Evolutionary conservation across 768 basidiomycete genomes (phyloP).

Genomic region (Suillus tomentosus): DNA sequence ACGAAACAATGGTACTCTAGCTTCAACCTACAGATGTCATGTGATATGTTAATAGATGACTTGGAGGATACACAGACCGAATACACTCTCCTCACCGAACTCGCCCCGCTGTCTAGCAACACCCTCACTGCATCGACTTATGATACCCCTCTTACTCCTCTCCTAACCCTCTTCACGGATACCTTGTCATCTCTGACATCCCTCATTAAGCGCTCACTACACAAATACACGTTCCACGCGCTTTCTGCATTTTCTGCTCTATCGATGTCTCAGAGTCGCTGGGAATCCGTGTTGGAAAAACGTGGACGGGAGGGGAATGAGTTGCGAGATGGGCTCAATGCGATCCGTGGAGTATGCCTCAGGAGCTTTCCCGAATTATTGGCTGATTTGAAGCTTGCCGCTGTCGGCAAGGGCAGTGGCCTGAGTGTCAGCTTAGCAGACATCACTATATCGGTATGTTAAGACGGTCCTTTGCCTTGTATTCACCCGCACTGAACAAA

Average conservation of each 20-base stretch:
- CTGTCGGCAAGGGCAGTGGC: slow-evolving; percentile 49
- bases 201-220: slow-evolving; percentile 75
- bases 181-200: slow-evolving; percentile 62
- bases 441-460: slow-evolving; percentile 51
- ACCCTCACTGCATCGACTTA: slow-evolving; percentile 59
- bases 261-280: slow-evolving; percentile 55
- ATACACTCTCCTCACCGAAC: slow-evolving; percentile 61
- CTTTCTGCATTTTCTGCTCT: slow-evolving; percentile 68
- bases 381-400: slow-evolving; percentile 73
- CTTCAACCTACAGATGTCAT: no score
- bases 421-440: slow-evolving; percentile 65
- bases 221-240: slow-evolving; percentile 79
- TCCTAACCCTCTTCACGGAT: slow-evolving; percentile 63
- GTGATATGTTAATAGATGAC: no score
- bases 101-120: slow-evolving; percentile 59
- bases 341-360: slow-evolving; percentile 67
- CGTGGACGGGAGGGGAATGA: slow-evolving; percentile 64
- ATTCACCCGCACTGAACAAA: slow-evolving; percentile 3
- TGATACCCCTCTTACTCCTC: slow-evolving; percentile 60
- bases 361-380: slow-evolving; percentile 85
- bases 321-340: slow-evolving; percentile 66
- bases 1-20: no score
- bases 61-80: slow-evolving; percentile 51
- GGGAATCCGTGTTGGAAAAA: slow-evolving; percentile 64
- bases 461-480: neutral